Percentiles rank a stretch among this genome's conserved stretches.
phyloP scores from a whole-genome alignment of 139 green algal genomes.

The Zygnema cylindricum region DNA sequence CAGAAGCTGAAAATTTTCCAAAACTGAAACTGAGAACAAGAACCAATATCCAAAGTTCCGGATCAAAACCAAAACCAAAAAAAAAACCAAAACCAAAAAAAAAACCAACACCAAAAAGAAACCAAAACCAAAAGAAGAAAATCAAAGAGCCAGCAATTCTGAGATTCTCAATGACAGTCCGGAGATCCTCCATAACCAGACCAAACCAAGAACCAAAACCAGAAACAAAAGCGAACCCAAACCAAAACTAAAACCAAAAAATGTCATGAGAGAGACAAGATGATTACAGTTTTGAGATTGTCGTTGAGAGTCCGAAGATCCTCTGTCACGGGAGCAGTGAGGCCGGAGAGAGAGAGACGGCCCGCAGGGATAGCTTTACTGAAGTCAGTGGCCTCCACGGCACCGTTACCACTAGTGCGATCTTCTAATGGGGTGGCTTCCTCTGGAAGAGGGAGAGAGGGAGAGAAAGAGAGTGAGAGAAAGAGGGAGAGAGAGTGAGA shows the following conservation, averaged over 20 bases:
- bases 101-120: too few species aligned
- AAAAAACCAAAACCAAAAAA: too few species aligned
- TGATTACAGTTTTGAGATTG: slow-evolving; percentile 47
- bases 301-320: slow-evolving; percentile 45
- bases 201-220: not conserved
- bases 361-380: slow-evolving; percentile 9
- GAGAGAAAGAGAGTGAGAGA: not conserved
- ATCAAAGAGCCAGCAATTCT: too few species aligned
- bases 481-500: not conserved
- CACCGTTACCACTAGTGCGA: not conserved
- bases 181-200: not conserved
- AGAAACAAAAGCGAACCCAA: not conserved
- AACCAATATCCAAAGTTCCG: too few species aligned
- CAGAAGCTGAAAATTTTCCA: not conserved
- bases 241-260: not conserved
- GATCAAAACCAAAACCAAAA: not conserved
- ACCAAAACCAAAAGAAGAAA: too few species aligned
- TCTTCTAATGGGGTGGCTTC: not conserved
- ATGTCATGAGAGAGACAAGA: not conserved
- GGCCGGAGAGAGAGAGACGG: slow-evolving; percentile 11
- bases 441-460: not conserved
- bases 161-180: not conserved
- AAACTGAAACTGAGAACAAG: not conserved
- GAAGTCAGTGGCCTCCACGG: slow-evolving; percentile 7
- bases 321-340: slow-evolving; percentile 29